Conservation (phyloP, 2,329 filamentous ascomycete species). For the Myriosclerotinia duriaeana region DNA sequence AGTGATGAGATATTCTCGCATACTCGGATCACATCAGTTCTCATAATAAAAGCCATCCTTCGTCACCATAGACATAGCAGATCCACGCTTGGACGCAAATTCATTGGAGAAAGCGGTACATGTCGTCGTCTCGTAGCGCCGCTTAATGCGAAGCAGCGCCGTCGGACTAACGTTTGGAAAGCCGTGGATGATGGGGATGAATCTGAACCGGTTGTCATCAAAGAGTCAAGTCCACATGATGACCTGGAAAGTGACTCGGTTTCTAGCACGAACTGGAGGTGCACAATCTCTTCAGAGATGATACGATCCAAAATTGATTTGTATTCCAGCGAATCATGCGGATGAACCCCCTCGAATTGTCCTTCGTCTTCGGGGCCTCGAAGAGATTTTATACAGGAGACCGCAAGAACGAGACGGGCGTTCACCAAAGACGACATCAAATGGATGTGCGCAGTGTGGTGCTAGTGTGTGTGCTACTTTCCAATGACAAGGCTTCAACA, state of each 20-base stretch:
- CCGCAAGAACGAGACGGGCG: too few species aligned
- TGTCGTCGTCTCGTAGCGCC: not conserved
- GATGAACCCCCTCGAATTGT: too few species aligned
- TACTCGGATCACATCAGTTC: not conserved
- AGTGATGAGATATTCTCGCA: not conserved
- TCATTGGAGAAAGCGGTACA: not conserved
- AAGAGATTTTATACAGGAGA: too few species aligned
- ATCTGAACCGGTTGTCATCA: not conserved
- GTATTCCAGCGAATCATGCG: not conserved
- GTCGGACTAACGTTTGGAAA: not conserved
- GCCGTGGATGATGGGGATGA: not conserved
- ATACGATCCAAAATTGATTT: not conserved
- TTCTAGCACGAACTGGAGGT: not conserved
- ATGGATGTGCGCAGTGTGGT: too few species aligned
- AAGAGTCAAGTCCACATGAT: not conserved
- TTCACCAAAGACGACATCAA: too few species aligned
- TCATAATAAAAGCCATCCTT: not conserved
- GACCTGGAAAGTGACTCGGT: not conserved
- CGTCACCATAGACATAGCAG: not conserved
- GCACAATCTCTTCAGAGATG: not conserved
- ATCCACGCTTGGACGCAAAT: not conserved
- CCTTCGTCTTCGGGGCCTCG: too few species aligned
- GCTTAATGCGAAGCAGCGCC: not conserved
- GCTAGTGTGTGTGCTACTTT: too few species aligned
- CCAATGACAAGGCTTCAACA: too few species aligned